phyloP scores from a whole-genome alignment of 768 basidiomycete genomes.

The Artomyces pyxidatus region DNA sequence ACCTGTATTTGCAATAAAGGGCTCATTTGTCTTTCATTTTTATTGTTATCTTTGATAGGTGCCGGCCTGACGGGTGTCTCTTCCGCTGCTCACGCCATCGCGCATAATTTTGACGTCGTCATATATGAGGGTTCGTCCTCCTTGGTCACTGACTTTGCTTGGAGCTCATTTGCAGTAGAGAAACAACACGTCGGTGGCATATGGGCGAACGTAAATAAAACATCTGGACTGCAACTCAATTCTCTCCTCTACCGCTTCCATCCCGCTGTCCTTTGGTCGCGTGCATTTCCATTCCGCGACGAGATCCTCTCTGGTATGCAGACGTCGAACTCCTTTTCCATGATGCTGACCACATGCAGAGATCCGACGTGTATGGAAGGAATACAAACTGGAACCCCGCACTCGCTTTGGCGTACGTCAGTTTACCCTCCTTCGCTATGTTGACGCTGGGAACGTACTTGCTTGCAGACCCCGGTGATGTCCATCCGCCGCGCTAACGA shows the following conservation, averaged over 20 bases:
- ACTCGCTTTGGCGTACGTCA: conserved; percentile 39
- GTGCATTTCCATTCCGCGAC: conserved; percentile 38
- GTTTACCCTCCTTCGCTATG: too few species aligned
- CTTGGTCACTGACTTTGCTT: not conserved
- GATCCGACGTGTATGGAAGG: conserved; percentile 35
- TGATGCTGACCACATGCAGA: conserved; percentile 19
- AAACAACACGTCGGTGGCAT: conserved; percentile 38
- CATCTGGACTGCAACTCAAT: conserved; percentile 43
- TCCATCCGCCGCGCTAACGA: not conserved
- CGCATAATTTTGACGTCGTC: conserved; percentile 46
- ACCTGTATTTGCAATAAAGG: too few species aligned
- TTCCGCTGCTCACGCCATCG: conserved; percentile 42
- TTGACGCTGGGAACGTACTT: too few species aligned
- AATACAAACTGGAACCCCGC: conserved; percentile 38
- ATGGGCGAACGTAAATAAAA: conserved; percentile 44
- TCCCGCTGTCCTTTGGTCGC: conserved; percentile 35
- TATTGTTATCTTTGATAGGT: conserved; percentile 29
- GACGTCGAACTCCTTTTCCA: not conserved
- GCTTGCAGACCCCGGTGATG: not conserved
- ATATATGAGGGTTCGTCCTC: conserved; percentile 32
- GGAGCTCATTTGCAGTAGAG: conserved; percentile 8
- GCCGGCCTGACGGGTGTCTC: conserved; percentile 45
- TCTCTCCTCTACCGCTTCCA: conserved; percentile 45
- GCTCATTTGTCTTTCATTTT: not conserved
- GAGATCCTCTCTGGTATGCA: conserved; percentile 38